These are phyloP conservation scores for Myriangium duriaei DNA, from an alignment of 2,329 filamentous ascomycete genomes.

Conservation along the genomic window DNA sequence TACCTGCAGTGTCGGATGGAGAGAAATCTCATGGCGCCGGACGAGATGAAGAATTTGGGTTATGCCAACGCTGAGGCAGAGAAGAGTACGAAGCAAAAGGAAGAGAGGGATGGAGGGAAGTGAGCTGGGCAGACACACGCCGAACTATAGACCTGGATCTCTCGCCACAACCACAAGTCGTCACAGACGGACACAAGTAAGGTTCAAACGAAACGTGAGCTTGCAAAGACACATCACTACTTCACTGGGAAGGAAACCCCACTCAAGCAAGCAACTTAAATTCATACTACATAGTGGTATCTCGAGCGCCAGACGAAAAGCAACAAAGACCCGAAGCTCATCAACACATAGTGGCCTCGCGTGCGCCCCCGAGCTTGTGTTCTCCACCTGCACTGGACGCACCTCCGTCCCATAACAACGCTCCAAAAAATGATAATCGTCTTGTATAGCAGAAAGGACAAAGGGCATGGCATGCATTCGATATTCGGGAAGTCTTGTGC, in stretches of 20 bases:
- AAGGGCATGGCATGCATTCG: no score
- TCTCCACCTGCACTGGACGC: neutral
- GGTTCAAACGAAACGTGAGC: no score
- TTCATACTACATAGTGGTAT: constrained; percentile 9
- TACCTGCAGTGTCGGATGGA: constrained; percentile 94
- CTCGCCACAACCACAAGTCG: no score
- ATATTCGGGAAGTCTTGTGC: no score
- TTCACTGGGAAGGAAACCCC: neutral
- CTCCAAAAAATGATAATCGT: no score
- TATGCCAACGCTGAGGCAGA: constrained; percentile 43
- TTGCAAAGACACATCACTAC: neutral
- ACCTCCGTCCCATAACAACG: neutral
- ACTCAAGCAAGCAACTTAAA: neutral
- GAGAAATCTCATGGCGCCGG: constrained; percentile 87
- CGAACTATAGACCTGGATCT: no score
- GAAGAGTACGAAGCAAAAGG: neutral
- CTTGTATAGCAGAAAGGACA: no score
- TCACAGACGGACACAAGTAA: no score
- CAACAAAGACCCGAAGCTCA: no score
- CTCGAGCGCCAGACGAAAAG: constrained; percentile 5
- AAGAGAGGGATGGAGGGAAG: constrained; percentile 3
- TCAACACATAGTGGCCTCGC: no score
- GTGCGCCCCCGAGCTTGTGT: neutral
- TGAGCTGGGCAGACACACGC: no score
- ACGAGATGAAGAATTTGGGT: constrained; percentile 89